These are phyloP conservation scores for Aureobasidium sp. DNA, from an alignment of 2,329 filamentous ascomycete genomes.

Conservation along the genomic window DNA sequence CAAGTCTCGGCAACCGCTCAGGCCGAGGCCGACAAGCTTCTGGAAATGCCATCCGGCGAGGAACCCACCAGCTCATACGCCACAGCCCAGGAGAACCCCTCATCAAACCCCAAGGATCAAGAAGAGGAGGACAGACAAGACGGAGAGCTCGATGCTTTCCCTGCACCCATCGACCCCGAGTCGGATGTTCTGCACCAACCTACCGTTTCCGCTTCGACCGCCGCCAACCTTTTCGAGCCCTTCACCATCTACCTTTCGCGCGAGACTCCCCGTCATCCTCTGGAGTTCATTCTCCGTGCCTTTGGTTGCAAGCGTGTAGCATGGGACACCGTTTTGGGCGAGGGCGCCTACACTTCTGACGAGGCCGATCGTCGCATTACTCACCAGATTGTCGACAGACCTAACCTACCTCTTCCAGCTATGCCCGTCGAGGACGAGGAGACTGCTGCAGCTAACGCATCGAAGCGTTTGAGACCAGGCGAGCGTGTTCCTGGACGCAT, in stretches of 20 bases:
- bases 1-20: constrained; percentile 35
- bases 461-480: constrained; percentile 46
- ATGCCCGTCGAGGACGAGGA: constrained; percentile 44
- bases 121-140: constrained; percentile 28
- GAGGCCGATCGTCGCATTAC: constrained; percentile 85
- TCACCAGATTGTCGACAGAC: constrained; percentile 91
- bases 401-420: constrained; percentile 51
- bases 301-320: constrained; percentile 95
- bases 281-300: constrained; percentile 87
- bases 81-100: constrained; percentile 30
- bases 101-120: constrained; percentile 33
- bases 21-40: constrained; percentile 40
- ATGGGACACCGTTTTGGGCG: constrained; percentile 86
- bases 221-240: constrained; percentile 71
- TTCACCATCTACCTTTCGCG: constrained; percentile 90
- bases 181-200: constrained; percentile 84
- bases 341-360: constrained; percentile 84
- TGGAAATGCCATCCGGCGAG: constrained; percentile 18
- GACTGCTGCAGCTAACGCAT: constrained; percentile 45
- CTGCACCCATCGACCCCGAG: constrained; percentile 67
- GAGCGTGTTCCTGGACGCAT: constrained; percentile 80
- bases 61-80: constrained; percentile 18
- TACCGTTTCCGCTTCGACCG: constrained; percentile 51
- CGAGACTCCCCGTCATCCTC: constrained; percentile 79
- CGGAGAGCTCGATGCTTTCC: constrained; percentile 74